A percentile compares a stretch with the other conserved stretches of the same genome.
Evolutionary conservation across 208 protist species (phyloP).

Genomic region (Phytomonas francai): DNA sequence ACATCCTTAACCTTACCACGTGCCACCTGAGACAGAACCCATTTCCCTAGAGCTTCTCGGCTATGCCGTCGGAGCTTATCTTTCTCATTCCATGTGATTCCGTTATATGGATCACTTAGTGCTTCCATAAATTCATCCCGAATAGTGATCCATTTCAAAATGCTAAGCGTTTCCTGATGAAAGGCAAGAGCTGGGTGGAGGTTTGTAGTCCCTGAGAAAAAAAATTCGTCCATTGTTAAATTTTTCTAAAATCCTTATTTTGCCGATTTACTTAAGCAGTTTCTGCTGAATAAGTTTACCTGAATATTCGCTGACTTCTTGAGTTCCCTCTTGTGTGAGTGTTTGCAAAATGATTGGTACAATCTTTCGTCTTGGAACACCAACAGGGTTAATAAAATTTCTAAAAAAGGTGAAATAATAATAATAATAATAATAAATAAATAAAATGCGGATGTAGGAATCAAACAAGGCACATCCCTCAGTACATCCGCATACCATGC

Average conservation of each 20-base stretch:
- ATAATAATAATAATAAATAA: too few relatives aligned
- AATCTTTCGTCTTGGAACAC: not conserved
- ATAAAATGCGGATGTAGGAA: not conserved
- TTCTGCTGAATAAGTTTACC: not conserved
- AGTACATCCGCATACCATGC: not conserved
- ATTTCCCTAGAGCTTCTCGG: slow-evolving; percentile 83
- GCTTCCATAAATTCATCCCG: slow-evolving; percentile 57
- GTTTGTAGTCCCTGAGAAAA: not conserved
- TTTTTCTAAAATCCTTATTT: not conserved
- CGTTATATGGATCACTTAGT: slow-evolving; percentile 13
- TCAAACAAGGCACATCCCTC: not conserved
- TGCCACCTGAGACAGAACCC: slow-evolving; percentile 79
- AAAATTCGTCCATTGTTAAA: not conserved
- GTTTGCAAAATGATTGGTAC: not conserved
- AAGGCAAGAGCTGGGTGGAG: slow-evolving; percentile 61
- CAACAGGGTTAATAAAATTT: not conserved
- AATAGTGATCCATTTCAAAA: slow-evolving; percentile 56
- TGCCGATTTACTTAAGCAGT: not conserved
- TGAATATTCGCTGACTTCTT: not conserved
- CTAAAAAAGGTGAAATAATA: slow-evolving; percentile 3
- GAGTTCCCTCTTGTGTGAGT: not conserved
- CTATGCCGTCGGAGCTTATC: slow-evolving; percentile 80
- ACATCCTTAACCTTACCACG: slow-evolving; percentile 20
- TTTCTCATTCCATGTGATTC: slow-evolving; percentile 45
- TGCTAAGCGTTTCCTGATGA: slow-evolving; percentile 73